Percentiles rank a stretch among this genome's conserved stretches.
Evolutionary conservation across 495 filamentous ascomycete species (phyloP).

Genomic region (Neurospora sp.): DNA sequence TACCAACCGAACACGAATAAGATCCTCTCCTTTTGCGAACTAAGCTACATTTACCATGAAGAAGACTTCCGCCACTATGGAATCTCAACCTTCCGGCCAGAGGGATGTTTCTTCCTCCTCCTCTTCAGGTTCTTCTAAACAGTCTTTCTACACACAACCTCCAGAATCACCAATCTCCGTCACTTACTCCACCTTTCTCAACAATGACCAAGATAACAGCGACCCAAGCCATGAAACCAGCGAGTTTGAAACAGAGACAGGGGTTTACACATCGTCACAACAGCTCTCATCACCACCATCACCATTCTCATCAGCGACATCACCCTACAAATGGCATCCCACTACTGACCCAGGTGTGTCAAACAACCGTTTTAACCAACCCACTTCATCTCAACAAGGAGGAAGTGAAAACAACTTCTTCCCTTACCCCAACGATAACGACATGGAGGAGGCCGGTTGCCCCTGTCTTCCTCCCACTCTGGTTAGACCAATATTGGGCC

Average conservation of each 20-base stretch:
- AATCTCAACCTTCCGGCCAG: neutral
- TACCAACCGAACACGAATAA: neutral
- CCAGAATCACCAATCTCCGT: neutral
- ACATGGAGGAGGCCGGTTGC: neutral
- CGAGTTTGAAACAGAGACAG: too few relatives aligned
- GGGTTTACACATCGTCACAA: neutral
- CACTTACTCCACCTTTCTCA: neutral
- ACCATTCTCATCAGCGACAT: too few relatives aligned
- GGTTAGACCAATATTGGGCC: too few relatives aligned
- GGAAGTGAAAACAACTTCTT: neutral
- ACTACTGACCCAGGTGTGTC: neutral
- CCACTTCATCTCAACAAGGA: neutral
- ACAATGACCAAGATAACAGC: neutral
- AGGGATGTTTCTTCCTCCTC: neutral
- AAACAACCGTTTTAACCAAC: neutral
- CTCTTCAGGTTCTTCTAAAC: neutral
- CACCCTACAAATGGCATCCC: neutral
- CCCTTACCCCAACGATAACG: neutral
- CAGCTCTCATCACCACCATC: neutral
- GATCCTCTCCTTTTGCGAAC: neutral
- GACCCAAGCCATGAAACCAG: too few relatives aligned
- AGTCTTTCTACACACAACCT: neutral
- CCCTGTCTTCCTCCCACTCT: too few relatives aligned
- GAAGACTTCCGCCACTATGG: neutral
- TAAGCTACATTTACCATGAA: too few relatives aligned